Base-by-base conservation (phyloP, 2,329 filamentous ascomycete genomes). In the Fusarium virguliforme region DNA sequence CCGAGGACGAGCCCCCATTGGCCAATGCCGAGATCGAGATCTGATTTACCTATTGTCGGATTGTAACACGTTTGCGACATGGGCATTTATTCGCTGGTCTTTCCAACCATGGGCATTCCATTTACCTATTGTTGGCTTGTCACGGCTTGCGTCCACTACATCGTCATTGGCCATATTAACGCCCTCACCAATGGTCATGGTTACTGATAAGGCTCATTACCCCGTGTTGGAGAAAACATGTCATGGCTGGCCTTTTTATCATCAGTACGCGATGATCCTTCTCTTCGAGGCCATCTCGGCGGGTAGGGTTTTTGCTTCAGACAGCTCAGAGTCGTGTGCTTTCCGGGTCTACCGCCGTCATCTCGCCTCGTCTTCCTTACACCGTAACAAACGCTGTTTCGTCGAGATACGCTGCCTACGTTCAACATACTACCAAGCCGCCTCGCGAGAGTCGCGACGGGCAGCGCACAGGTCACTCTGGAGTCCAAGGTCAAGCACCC, bases 71-170 rank as follows among this genome's bases (percentile, higher is more conserved):
- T 54, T 54, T 35, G 18, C 6, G 10, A 1, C 8, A 34, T 26
- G 24, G 22, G 35, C 51, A 24, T 55, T 34, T 38, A 55, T 38
- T 38, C 51, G 51, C 24, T 10, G 26, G 41, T 38, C 28, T 6
- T 4, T 46, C 13, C 15, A 55, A 26, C 18, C 8, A 37, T 28
- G 13, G 22, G 30, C 3, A 30, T 55, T 28, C n/a, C 24, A 38
- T 55, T 55, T 55, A 55, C 53, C 35, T 55, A 55, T 40, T 55
- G 53, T 55, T 24, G 35, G 34, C 13, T 55, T 55, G 53, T 55
- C 32, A 55, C 15, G 22, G 8, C 34, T 55, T 55, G 4, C 10
- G 8, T 40, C 34, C 6, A 13, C 13, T 8, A 38, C 53, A 30
- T 12, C 13, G 9, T 10, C 10, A 55, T 37, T 55, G 53, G 53